A percentile compares a stretch with the other conserved stretches of the same genome.
phyloP scores from a whole-genome alignment of 768 basidiomycete genomes.

The Tylopilus subfusipes region DNA sequence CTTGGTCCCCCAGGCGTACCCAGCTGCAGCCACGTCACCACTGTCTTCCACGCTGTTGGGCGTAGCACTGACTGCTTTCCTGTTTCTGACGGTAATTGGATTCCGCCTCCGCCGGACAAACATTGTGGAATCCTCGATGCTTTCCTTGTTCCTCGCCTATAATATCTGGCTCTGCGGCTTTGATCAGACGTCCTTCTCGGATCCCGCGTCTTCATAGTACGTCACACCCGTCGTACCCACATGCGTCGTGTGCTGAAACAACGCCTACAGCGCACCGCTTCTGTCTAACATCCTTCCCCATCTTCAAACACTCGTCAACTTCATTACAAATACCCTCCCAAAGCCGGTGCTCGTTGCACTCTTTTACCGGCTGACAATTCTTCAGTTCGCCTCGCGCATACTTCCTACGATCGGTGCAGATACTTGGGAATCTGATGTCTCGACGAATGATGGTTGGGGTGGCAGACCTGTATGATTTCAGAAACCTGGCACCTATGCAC shows the following conservation, averaged over 20 bases:
- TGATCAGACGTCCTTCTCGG: conserved; percentile 67
- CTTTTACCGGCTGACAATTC: conserved; percentile 72
- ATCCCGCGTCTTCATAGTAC: conserved; percentile 75
- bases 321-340: conserved; percentile 80
- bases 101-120: conserved; percentile 87
- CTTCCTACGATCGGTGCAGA: conserved; percentile 82
- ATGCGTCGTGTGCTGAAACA: conserved; percentile 6
- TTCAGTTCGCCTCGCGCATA: conserved; percentile 79
- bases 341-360: conserved; percentile 80
- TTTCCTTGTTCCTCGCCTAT: conserved; percentile 86
- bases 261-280: conserved; percentile 57
- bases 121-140: conserved; percentile 85
- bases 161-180: conserved; percentile 89
- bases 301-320: conserved; percentile 73
- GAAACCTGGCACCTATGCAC: background rate
- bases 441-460: conserved; percentile 59
- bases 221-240: conserved; percentile 26
- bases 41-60: conserved; percentile 88
- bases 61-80: conserved; percentile 79
- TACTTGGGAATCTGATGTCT: conserved; percentile 69
- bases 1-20: conserved; percentile 57
- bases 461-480: conserved; percentile 58
- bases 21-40: conserved; percentile 77
- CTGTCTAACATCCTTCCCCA: conserved; percentile 79
- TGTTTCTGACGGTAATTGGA: conserved; percentile 90